These are phyloP conservation scores for Mycena polygramma DNA, from an alignment of 768 basidiomycete species.

Conservation along the genomic window DNA sequence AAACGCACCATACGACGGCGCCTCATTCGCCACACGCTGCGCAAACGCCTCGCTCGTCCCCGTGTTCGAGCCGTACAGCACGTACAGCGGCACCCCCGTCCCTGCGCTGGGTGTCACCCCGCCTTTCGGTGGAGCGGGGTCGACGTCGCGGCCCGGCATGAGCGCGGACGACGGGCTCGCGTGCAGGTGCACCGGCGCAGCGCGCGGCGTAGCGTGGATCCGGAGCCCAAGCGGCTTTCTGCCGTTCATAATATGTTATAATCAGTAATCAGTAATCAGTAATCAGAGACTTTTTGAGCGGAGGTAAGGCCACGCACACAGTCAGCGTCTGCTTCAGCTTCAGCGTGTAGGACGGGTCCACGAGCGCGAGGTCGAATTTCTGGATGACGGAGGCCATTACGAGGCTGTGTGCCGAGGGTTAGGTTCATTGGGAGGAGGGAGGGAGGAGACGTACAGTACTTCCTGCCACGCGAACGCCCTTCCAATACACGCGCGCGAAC, in stretches of 20 bases:
- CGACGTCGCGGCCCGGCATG: too few species aligned
- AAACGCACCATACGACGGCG: constrained; percentile 2
- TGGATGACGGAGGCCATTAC: constrained; percentile 57
- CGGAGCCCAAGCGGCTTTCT: too few species aligned
- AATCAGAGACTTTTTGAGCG: too few species aligned
- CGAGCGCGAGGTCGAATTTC: constrained; percentile 58
- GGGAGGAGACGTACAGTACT: constrained; percentile 38
- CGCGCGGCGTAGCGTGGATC: too few species aligned
- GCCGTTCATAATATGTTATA: too few species aligned
- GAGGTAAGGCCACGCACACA: constrained; percentile 45
- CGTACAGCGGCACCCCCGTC: constrained; percentile 40
- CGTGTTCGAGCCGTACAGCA: constrained; percentile 55
- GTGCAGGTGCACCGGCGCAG: too few species aligned
- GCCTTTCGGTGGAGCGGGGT: too few species aligned
- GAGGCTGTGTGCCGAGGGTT: constrained; percentile 33
- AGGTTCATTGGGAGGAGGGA: not conserved
- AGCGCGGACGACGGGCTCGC: too few species aligned
- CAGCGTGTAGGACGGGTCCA: constrained; percentile 58
- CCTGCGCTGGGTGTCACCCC: too few species aligned
- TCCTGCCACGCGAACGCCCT: constrained; percentile 65
- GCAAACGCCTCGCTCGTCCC: constrained; percentile 59
- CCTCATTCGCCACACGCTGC: constrained; percentile 24
- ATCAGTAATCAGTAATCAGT: too few species aligned
- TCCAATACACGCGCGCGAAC: constrained; percentile 48
- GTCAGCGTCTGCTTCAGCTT: constrained; percentile 59